Evolutionary conservation across 305 asterid species (phyloP).

Genomic region (Nicotiana rustica): DNA sequence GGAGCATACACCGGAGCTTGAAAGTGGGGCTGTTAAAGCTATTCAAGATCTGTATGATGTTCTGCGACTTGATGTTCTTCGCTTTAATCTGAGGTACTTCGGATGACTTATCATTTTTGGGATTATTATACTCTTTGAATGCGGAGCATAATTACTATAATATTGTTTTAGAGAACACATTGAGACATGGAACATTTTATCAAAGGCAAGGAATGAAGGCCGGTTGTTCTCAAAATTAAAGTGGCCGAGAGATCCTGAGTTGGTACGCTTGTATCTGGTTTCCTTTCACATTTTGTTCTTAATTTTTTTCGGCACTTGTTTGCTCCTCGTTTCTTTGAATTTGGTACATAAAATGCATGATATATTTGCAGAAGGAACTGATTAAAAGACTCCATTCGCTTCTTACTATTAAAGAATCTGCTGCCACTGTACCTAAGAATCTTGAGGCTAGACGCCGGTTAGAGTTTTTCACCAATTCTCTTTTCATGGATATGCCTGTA

Average conservation of each 20-base stretch:
- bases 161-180: conserved; percentile 63
- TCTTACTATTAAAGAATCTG: conserved; percentile 89
- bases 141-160: not conserved
- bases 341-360: conserved; percentile 39
- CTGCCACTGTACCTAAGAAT: conserved; percentile 83
- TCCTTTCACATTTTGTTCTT: not conserved
- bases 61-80: conserved; percentile 78
- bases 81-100: conserved; percentile 80
- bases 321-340: conserved; percentile 12
- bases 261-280: conserved; percentile 57
- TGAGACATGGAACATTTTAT: conserved; percentile 76
- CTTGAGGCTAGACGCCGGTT: conserved; percentile 96
- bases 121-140: conserved; percentile 25
- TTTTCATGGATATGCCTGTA: conserved; percentile 95
- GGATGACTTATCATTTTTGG: conserved; percentile 15
- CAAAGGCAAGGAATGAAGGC: conserved; percentile 86
- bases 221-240: conserved; percentile 89
- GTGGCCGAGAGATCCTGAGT: conserved; percentile 89
- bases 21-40: conserved; percentile 90
- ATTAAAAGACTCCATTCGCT: conserved; percentile 83
- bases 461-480: conserved; percentile 92
- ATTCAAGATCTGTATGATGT: conserved; percentile 93
- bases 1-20: conserved; percentile 77
- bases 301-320: conserved; percentile 20
- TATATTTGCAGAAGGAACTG: conserved; percentile 72